phyloP scores from a whole-genome alignment of 495 filamentous ascomycete species.

The Aspergillus kassunensis region DNA sequence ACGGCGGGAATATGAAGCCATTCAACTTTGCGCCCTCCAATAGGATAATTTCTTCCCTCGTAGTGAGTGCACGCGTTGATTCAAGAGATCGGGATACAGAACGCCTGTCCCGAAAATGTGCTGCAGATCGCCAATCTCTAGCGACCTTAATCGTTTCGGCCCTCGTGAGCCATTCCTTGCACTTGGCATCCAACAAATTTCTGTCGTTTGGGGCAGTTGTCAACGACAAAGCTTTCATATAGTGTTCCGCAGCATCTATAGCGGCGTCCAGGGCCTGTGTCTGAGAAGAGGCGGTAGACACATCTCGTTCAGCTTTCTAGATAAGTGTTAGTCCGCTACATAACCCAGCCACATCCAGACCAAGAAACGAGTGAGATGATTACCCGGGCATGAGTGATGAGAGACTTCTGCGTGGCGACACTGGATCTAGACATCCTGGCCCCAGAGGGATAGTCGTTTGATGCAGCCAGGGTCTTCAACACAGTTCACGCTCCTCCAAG shows the following conservation, averaged over 20 bases:
- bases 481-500: constrained; percentile 2
- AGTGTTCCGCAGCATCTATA: constrained; percentile 69
- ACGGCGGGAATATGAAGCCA: constrained; percentile 76
- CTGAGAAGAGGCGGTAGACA: constrained; percentile 52
- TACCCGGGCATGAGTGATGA: constrained; percentile 29
- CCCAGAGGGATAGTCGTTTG: constrained; percentile 2
- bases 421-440: constrained; percentile 32
- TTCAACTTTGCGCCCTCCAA: constrained; percentile 74
- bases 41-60: constrained; percentile 73
- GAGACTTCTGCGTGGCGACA: constrained; percentile 22
- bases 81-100: constrained; percentile 26
- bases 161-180: constrained; percentile 57
- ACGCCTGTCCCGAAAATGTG: constrained; percentile 15
- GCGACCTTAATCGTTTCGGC: constrained; percentile 69
- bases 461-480: neutral
- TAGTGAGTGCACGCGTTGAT: constrained; percentile 61
- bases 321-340: constrained; percentile 19
- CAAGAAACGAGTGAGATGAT: neutral
- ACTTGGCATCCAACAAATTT: constrained; percentile 56
- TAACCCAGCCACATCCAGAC: neutral
- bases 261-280: constrained; percentile 68
- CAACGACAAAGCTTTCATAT: constrained; percentile 66
- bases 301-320: constrained; percentile 59
- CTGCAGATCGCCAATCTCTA: constrained; percentile 31
- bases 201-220: constrained; percentile 52